These are phyloP conservation scores for Epicoccum nigrum DNA, from an alignment of 2,329 filamentous ascomycete species.

Conservation along the genomic window DNA sequence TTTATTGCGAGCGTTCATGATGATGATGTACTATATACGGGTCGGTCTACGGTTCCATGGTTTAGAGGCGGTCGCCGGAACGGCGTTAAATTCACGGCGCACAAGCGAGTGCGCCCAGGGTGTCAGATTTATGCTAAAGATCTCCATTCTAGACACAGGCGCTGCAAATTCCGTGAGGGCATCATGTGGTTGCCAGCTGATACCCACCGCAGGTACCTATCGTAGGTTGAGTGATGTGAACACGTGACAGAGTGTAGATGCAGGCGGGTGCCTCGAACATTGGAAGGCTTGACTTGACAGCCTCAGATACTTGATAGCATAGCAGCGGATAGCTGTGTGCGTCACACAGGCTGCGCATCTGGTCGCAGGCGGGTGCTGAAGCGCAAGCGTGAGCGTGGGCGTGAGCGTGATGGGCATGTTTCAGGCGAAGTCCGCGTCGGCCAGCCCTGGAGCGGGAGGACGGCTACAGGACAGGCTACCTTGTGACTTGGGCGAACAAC, in stretches of 20 bases:
- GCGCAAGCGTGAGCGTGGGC: not conserved
- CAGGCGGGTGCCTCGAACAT: no score
- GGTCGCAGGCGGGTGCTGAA: no score
- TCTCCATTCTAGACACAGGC: slow-evolving; percentile 36
- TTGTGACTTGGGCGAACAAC: slow-evolving; percentile 28
- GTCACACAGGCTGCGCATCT: slow-evolving; percentile 17
- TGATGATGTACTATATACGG: slow-evolving; percentile 39
- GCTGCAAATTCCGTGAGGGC: not conserved
- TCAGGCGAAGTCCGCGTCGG: slow-evolving; percentile 9
- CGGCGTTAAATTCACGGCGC: slow-evolving; percentile 26
- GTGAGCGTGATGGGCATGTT: slow-evolving; percentile 30
- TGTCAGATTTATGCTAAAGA: slow-evolving; percentile 11
- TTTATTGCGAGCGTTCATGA: slow-evolving; percentile 17
- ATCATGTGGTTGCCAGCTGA: no score
- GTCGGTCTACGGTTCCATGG: no score
- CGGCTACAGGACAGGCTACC: slow-evolving; percentile 18
- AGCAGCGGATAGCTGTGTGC: slow-evolving; percentile 10
- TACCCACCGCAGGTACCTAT: no score
- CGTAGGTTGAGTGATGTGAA: no score
- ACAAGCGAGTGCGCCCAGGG: slow-evolving; percentile 13
- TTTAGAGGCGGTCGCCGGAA: slow-evolving; percentile 22
- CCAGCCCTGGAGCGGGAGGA: slow-evolving; percentile 27
- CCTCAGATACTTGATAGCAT: no score
- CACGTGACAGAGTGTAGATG: no score
- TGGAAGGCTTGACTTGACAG: no score